Evolutionary conservation across 768 basidiomycete species (phyloP), one percentile per base, ranked within the genome.

Genomic region (Cyathus striatus): DNA sequence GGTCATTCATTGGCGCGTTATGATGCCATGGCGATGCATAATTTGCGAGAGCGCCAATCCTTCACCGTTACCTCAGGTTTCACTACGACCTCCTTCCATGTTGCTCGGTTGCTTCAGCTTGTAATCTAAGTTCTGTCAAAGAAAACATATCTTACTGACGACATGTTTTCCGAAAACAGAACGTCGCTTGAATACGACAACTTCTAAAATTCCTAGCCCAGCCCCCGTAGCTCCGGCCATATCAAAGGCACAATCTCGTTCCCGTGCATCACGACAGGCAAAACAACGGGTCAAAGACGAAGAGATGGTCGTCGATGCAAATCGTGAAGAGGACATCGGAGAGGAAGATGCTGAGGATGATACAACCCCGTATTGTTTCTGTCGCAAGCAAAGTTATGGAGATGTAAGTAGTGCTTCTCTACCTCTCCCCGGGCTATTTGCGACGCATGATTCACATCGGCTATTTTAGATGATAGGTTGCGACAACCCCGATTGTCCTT

Each of bases 401-500:
- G 67, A 81, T 53, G 69, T 70, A 53, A 49, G 61, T 51, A 13
- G 37, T 37, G 21, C 18, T 23, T 13, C 32, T 6, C 5, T 32
- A 20, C 5, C n/a, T 24, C 16, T 25, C 10, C 25, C 37, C 46
- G 2, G 23, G 21, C 21, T 47, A 21, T 9, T 5, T 23, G n/a
- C 21, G 38, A 22, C 30, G 13, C 12, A 18, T 20, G 10, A 26
- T 24, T 40, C 25, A n/a, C n/a, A 38, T 41, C 26, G 30, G 23
- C 38, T 41, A 13, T 23, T 20, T 39, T 38, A 62, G 68, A 78
- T 78, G 76, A 73, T 78, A 47, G 75, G 66, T 6, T 78, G 76
- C 52, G 76, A 78, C 53, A 71, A 72, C 52, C 61, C 68, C 38
- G 50, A 51, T 26, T 78, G 76, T 60, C 62, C 61, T n/a, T 70